phyloP scores from a whole-genome alignment of 1,139 yeast genomes.

The Diutina rugosa region DNA sequence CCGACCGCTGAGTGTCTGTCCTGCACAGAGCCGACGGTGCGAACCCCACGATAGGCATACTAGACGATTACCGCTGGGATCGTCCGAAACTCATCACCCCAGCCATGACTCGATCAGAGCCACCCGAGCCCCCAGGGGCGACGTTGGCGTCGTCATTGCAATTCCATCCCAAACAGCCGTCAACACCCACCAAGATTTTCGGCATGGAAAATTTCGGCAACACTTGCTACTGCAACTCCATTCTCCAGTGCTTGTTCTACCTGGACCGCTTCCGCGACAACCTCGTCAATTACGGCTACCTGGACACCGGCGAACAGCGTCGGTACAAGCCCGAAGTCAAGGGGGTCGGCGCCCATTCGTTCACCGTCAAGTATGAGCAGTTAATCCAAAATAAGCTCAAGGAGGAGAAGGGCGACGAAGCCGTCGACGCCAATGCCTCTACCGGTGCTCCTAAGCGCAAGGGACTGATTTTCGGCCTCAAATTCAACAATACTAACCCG shows the following conservation, averaged over 20 bases:
- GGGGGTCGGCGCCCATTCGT: conserved; percentile 33
- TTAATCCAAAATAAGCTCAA: conserved; percentile 22
- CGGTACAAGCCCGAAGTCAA: conserved; percentile 13
- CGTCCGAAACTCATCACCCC: background rate
- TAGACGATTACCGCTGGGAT: background rate
- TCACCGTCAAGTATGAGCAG: conserved; percentile 33
- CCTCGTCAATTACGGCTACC: conserved; percentile 23
- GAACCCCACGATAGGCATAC: background rate
- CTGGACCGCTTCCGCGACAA: conserved; percentile 55
- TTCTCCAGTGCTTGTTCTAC: conserved; percentile 76
- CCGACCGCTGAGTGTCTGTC: background rate
- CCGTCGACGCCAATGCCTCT: background rate
- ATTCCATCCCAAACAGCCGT: background rate
- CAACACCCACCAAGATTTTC: conserved; percentile 41
- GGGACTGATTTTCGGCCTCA: conserved; percentile 1
- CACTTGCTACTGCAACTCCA: conserved; percentile 90
- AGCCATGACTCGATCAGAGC: background rate
- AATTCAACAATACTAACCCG: background rate
- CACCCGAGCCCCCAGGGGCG: background rate
- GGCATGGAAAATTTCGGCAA: conserved; percentile 96
- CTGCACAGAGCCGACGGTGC: background rate
- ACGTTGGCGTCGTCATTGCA: background rate
- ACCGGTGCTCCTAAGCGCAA: background rate
- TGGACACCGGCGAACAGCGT: conserved; percentile 24
- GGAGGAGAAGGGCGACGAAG: conserved; percentile 12